Conservation (phyloP, 768 basidiomycete genomes). For the Suillus hirtellus region DNA sequence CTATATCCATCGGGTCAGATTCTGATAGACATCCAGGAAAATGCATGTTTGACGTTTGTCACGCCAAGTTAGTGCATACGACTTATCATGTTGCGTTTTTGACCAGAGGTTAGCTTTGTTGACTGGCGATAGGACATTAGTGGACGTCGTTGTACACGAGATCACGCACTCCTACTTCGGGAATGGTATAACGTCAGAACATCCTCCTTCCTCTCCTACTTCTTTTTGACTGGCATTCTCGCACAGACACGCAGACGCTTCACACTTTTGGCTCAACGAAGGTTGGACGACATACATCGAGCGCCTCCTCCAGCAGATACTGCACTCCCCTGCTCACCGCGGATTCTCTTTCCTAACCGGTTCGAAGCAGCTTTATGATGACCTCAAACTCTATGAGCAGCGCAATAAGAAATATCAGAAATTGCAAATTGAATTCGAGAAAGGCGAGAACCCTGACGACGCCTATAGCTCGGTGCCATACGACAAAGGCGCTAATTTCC, state of each 20-base stretch:
- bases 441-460: slow-evolving; percentile 76
- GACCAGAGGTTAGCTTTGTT: slow-evolving; percentile 57
- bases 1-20: too few species aligned
- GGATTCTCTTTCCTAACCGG: slow-evolving; percentile 83
- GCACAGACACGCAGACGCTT: slow-evolving; percentile 63
- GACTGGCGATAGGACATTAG: slow-evolving; percentile 82
- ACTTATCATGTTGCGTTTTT: neutral
- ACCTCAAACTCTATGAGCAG: slow-evolving; percentile 58
- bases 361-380: slow-evolving; percentile 67
- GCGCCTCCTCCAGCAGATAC: slow-evolving; percentile 66
- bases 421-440: slow-evolving; percentile 72
- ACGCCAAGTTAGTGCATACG: slow-evolving; percentile 68
- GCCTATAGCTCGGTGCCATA: slow-evolving; percentile 79
- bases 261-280: slow-evolving; percentile 89
- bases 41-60: slow-evolving; percentile 83
- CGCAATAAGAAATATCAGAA: slow-evolving; percentile 71
- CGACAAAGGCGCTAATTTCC: slow-evolving; percentile 87
- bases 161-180: slow-evolving; percentile 89
- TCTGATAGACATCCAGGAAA: slow-evolving; percentile 57
- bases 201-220: slow-evolving; percentile 22
- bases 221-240: slow-evolving; percentile 3
- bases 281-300: slow-evolving; percentile 96
- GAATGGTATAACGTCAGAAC: slow-evolving; percentile 75
- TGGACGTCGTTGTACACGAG: slow-evolving; percentile 90
- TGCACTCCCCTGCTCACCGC: slow-evolving; percentile 74